These are phyloP conservation scores for Infundibulicybe gibba DNA, from an alignment of 768 basidiomycete species.

Conservation along the genomic window DNA sequence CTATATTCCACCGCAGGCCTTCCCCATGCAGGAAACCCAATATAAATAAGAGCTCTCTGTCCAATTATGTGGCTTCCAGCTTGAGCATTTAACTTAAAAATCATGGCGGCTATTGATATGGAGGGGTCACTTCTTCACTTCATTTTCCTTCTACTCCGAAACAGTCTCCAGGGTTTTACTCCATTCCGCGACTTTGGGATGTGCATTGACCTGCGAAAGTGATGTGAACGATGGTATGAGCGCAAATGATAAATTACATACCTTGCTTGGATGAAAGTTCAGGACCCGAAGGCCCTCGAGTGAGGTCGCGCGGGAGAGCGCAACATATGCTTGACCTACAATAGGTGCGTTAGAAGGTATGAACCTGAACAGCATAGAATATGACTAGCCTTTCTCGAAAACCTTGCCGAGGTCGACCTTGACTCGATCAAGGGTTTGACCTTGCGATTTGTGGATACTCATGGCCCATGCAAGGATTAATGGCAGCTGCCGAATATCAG, in stretches of 20 bases:
- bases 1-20: too few relatives aligned
- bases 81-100: too few relatives aligned
- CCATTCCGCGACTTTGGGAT: conserved; percentile 72
- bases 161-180: conserved; percentile 63
- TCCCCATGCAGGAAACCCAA: too few relatives aligned
- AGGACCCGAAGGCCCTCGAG: conserved; percentile 84
- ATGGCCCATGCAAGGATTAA: conserved; percentile 95
- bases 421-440: conserved; percentile 92
- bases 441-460: conserved; percentile 98
- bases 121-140: background rate
- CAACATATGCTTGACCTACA: conserved; percentile 87
- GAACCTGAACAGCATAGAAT: background rate
- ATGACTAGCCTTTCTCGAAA: conserved; percentile 77
- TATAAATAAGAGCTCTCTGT: too few relatives aligned
- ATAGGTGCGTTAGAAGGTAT: conserved; percentile 2
- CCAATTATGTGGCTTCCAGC: too few relatives aligned
- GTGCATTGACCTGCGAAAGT: conserved; percentile 54
- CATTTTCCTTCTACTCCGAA: conserved; percentile 10
- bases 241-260: conserved; percentile 19
- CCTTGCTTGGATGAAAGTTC: conserved; percentile 74
- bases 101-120: background rate
- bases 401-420: conserved; percentile 91
- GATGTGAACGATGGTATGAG: background rate
- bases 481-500: conserved; percentile 55
- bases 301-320: conserved; percentile 84